Base-by-base conservation (phyloP, 2,329 filamentous ascomycete species). In the Apiospora malaysiana region DNA sequence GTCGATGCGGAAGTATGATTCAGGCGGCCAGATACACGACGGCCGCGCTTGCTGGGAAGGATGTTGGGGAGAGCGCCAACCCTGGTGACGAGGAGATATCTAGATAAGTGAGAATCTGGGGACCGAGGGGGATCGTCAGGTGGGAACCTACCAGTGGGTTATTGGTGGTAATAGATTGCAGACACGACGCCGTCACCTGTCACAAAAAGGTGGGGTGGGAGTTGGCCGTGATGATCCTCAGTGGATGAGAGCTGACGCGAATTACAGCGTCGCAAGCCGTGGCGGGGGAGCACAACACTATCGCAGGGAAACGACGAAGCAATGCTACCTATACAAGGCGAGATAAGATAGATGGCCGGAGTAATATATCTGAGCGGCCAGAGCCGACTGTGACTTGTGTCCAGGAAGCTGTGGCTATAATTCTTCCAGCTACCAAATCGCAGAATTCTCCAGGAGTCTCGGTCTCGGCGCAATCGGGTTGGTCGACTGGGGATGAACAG, bases 361-460 rank as follows among this genome's bases (percentile, higher is more conserved):
- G 74, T 59, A 73, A 75, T 73, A 72, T 70, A 25, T 32, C 21
- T 68, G 63, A 69, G 65, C 69, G 72, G 70, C 68, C 66, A 49
- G 66, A 63, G 68, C 51, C 56, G 71, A 70, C 27, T 70, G 66
- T 71, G 71, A 72, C 70, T 73, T 45, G 72, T 72, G 72, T 18
- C 73, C 68, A 70, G 43, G 46, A 67, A 71, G 72, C 75, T 47
- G 47, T 68, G 74, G 72, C 68, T 74, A 77, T 77, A 78, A 77
- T 78, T 78, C 70, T 78, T 77, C 76, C 76, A 78, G 76, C 76
- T 75, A 78, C 76, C 76, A 76, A 72, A 76, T 72, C 73, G 75
- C 74, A 73, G 75, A 69, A 76, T 76, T 74, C 68, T 69, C 66
- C 70, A 72, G 70, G 66, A 59, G 71, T 46, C 18, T 68, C 70